Conservation (phyloP, 2,329 filamentous ascomycete genomes). For the Aspergillus ruber region DNA sequence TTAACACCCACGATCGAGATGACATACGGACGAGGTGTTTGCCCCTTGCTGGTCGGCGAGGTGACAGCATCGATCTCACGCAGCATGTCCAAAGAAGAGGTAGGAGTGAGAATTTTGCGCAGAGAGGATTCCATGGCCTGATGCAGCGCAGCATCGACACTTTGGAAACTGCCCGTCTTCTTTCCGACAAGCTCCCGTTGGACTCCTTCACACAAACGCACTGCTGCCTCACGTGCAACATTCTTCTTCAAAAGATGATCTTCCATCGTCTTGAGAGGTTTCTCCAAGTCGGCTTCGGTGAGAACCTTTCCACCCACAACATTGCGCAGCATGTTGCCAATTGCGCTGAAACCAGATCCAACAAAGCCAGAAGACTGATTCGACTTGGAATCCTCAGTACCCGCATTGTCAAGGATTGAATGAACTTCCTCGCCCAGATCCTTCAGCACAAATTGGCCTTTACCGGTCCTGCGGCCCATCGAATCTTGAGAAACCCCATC, state of each 20-base stretch:
- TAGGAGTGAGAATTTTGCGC: constrained; percentile 91
- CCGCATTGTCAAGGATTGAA: constrained; percentile 75
- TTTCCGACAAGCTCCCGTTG: constrained; percentile 83
- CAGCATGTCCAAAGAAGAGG: constrained; percentile 86
- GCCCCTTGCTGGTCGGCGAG: constrained; percentile 57
- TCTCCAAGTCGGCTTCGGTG: constrained; percentile 80
- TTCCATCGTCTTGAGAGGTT: constrained; percentile 92
- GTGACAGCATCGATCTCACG: constrained; percentile 82
- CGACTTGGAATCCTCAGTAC: constrained; percentile 52
- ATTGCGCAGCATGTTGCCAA: constrained; percentile 86
- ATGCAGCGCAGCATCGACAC: constrained; percentile 73
- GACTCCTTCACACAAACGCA: constrained; percentile 84
- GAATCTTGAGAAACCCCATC: constrained; percentile 70
- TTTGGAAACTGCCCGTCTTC: constrained; percentile 89
- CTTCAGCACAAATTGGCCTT: constrained; percentile 89
- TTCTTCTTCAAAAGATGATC: constrained; percentile 93
- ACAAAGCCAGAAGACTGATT: constrained; percentile 58
- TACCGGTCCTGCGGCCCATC: constrained; percentile 77
- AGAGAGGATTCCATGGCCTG: constrained; percentile 87
- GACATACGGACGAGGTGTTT: constrained; percentile 75
- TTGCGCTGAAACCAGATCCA: constrained; percentile 70
- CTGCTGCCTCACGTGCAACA: constrained; percentile 86
- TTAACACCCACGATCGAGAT: constrained; percentile 98
- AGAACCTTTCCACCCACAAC: constrained; percentile 91
- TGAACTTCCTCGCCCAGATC: constrained; percentile 92